Conservation (phyloP, 495 filamentous ascomycete species). For the Friedmanniomyces simplex region DNA sequence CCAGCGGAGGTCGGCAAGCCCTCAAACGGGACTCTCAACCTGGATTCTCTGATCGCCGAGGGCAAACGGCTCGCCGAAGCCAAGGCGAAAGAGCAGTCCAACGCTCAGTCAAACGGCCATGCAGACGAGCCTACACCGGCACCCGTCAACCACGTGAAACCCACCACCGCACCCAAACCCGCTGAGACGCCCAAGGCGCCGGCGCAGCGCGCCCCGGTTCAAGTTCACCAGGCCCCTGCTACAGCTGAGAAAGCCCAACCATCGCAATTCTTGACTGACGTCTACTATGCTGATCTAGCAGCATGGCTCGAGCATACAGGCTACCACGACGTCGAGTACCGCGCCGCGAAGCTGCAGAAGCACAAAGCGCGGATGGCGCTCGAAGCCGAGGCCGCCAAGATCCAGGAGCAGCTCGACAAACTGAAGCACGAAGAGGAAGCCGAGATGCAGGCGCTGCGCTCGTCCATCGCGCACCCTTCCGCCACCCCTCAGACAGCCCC, state of each 20-base stretch:
- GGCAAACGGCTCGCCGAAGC: slow-evolving; percentile 9
- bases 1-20: neutral
- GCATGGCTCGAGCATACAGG: slow-evolving; percentile 54
- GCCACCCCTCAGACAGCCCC: neutral
- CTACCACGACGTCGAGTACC: slow-evolving; percentile 43
- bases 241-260: neutral
- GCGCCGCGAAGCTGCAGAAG: slow-evolving; percentile 37
- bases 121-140: neutral
- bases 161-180: neutral
- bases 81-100: slow-evolving; percentile 6
- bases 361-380: slow-evolving; percentile 35
- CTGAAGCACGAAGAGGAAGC: slow-evolving; percentile 21
- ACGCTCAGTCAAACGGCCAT: neutral
- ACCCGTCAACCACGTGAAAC: neutral
- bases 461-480: neutral
- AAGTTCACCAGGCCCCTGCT: neutral
- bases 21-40: slow-evolving; percentile 1
- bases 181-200: neutral
- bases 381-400: slow-evolving; percentile 28
- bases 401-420: slow-evolving; percentile 13
- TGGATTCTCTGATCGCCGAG: slow-evolving; percentile 9
- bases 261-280: slow-evolving; percentile 5
- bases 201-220: neutral
- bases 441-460: slow-evolving; percentile 10
- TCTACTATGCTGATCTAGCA: slow-evolving; percentile 37